Evolutionary conservation across 1,284 basidiomycete species (phyloP), one percentile per base, ranked within the genome.

Genomic region (Pholiota adiposa): DNA sequence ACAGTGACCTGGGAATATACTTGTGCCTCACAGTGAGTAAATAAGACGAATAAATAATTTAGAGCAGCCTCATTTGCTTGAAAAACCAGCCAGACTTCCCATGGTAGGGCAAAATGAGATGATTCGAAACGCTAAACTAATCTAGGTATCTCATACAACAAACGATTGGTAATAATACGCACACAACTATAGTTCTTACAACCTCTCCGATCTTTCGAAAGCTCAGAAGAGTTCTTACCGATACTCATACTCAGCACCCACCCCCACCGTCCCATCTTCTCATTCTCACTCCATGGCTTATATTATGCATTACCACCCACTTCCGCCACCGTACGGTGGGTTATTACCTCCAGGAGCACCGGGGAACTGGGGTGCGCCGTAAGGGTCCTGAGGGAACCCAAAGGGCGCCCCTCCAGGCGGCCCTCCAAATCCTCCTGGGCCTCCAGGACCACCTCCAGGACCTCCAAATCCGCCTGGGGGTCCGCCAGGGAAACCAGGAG

Each of bases 331-430:
- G 48, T 56, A 56, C 46, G 54, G 54, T 23, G 54, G 54, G 54
- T 56, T 56, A 49, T 29, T 61, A 40, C 57, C 49, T 11, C 46
- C 56, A 44, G 65, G 65, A 6, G 52, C 63, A 41, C 62, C 65
- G 59, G 70, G 70, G 59, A 71, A 72, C 44, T 65, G 64, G 33
- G 71, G 67, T 25, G 70, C 63, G 40, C 63, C 61, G 54, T 73
- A 71, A 23, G 70, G 60, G 46, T 71, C 71, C 51, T 70, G 72
- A 49, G 73, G 73, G 66, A 75, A 75, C 8, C 65, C 63, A 44
- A 56, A 63, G 25, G 65, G 65, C 31, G 62, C 51, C 25, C 58
- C 52, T 5, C 60, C 65, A 31, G 66, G 64, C 31, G 67, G 66
- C 41, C 59, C 61, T 36, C 61, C 63, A 54, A 56, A 66, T 25